These are phyloP conservation scores for Candida broadrunensis DNA, from an alignment of 805 yeast genomes.

Conservation along the genomic window DNA sequence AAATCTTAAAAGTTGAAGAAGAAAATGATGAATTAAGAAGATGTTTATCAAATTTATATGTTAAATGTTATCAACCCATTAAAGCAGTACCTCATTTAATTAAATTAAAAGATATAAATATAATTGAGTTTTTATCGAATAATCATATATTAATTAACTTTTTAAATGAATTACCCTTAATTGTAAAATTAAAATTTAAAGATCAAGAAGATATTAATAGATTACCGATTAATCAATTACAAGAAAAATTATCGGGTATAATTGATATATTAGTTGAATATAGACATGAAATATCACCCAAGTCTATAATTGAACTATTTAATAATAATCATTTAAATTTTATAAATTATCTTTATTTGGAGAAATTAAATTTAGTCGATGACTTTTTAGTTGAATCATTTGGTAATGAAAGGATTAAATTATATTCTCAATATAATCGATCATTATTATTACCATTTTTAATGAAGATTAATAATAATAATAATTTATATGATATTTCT, in stretches of 20 bases:
- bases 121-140: conserved; percentile 55
- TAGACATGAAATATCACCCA: conserved; percentile 63
- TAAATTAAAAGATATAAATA: conserved; percentile 48
- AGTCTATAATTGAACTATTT: conserved; percentile 47
- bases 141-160: conserved; percentile 61
- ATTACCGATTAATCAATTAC: conserved; percentile 41
- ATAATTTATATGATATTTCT: conserved; percentile 59
- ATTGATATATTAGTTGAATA: conserved; percentile 57
- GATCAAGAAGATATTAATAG: conserved; percentile 27
- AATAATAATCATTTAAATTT: conserved; percentile 39
- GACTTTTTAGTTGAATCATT: conserved; percentile 50
- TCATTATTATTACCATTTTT: conserved; percentile 58
- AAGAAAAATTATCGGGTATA: conserved; percentile 38
- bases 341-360: conserved; percentile 64
- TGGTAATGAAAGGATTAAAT: conserved; percentile 64
- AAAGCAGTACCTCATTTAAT: conserved; percentile 67
- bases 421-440: conserved; percentile 64
- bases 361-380: conserved; percentile 54
- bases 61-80: conserved; percentile 54
- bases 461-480: conserved; percentile 34
- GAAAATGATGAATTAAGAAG: conserved; percentile 30
- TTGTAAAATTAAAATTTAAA: conserved; percentile 43
- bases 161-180: conserved; percentile 46
- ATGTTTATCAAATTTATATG: conserved; percentile 50
- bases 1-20: conserved; percentile 30